Conservation (phyloP, 495 filamentous ascomycete species). For the Chaetomium cochliodes region DNA sequence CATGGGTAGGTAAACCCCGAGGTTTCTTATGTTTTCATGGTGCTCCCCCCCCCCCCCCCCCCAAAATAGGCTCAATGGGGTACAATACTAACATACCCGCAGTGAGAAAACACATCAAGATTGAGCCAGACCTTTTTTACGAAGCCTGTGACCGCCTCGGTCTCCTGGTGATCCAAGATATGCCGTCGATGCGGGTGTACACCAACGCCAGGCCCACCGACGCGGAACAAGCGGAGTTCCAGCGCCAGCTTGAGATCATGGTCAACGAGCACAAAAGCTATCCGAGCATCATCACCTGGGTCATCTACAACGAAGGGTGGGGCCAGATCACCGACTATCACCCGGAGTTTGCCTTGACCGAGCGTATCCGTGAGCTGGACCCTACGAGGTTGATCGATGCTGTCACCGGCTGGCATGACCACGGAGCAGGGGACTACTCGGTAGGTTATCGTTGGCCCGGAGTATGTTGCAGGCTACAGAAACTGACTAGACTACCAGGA, state of each 20-base stretch:
- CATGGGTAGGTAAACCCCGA: constrained; percentile 34
- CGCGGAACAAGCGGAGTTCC: constrained; percentile 58
- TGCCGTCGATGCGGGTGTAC: constrained; percentile 56
- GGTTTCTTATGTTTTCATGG: too few species aligned
- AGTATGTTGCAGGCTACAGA: not conserved
- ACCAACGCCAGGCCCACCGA: constrained; percentile 40
- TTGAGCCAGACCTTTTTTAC: constrained; percentile 65
- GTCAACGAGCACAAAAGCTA: constrained; percentile 62
- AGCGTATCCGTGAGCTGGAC: constrained; percentile 54
- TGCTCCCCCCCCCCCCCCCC: too few species aligned
- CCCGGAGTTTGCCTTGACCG: constrained; percentile 57
- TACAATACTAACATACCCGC: too few species aligned
- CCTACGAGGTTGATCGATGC: constrained; percentile 61
- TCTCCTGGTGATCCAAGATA: constrained; percentile 65
- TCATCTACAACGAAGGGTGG: constrained; percentile 74
- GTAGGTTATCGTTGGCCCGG: constrained; percentile 27
- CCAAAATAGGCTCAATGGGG: too few species aligned
- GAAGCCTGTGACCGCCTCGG: constrained; percentile 64
- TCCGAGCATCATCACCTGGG: constrained; percentile 57
- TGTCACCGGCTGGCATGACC: constrained; percentile 60
- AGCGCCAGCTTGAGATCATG: constrained; percentile 59
- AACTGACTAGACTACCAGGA: constrained; percentile 41
- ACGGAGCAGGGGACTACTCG: constrained; percentile 59
- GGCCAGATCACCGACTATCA: constrained; percentile 53
- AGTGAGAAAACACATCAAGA: constrained; percentile 70